phyloP scores from a whole-genome alignment of 1,139 yeast genomes.

The Diutina mesorugosa region DNA sequence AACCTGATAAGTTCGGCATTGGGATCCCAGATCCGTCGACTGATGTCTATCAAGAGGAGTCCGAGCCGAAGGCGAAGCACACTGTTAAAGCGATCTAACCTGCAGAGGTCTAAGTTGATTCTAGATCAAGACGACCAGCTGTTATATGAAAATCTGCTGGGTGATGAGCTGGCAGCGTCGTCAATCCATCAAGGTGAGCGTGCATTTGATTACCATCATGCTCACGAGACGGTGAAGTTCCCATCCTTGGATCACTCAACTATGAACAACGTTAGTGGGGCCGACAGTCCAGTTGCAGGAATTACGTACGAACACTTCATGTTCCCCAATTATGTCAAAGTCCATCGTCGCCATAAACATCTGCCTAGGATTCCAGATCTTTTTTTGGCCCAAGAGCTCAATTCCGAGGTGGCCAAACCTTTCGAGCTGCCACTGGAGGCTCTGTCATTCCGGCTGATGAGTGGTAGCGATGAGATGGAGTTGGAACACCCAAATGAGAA shows the following conservation, averaged over 20 bases:
- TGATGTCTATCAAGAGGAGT: neutral
- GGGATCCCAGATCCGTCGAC: neutral
- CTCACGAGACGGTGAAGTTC: neutral
- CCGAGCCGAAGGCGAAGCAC: neutral
- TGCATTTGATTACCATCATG: neutral
- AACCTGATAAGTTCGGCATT: neutral
- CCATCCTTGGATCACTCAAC: neutral
- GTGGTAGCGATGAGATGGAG: conserved; percentile 2
- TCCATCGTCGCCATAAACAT: conserved; percentile 29
- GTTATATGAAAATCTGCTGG: neutral
- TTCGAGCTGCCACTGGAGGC: conserved; percentile 5
- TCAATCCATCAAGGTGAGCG: neutral
- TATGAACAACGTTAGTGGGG: neutral
- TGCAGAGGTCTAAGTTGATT: neutral
- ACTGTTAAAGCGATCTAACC: neutral
- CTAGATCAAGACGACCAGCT: neutral
- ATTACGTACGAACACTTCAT: conserved; percentile 25
- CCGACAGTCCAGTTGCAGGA: conserved; percentile 15
- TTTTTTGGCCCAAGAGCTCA: conserved; percentile 73
- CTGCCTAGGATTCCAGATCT: conserved; percentile 36
- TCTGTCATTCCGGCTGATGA: conserved; percentile 5
- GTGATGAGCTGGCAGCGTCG: neutral
- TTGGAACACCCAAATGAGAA: conserved; percentile 28
- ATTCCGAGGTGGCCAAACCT: conserved; percentile 5
- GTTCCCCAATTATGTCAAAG: conserved; percentile 42